A percentile compares a stretch with the other conserved stretches of the same genome.
phyloP scores from a whole-genome alignment of 441 rosid species.

The Adansonia madagascariensis region DNA sequence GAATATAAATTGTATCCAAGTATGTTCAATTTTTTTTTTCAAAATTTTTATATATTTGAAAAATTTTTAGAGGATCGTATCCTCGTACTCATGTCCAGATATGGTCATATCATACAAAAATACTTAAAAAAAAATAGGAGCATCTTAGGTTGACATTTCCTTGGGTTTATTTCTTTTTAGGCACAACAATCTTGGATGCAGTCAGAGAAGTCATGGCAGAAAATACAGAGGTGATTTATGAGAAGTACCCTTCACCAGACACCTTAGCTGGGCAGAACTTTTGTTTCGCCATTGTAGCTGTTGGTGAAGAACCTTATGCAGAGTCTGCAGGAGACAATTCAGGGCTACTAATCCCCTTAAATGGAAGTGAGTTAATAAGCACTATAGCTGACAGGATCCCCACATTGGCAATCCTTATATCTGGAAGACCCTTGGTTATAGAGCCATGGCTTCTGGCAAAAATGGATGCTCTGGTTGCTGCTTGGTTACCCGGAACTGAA shows the following conservation, averaged over 20 bases:
- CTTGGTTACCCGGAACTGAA: constrained; percentile 91
- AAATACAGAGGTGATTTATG: constrained; percentile 62
- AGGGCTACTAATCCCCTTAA: constrained; percentile 59
- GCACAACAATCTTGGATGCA: constrained; percentile 81
- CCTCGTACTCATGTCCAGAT: too few species aligned
- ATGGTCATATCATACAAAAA: too few species aligned
- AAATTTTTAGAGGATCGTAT: too few species aligned
- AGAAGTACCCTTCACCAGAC: constrained; percentile 57
- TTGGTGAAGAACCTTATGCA: constrained; percentile 84
- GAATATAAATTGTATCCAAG: too few species aligned
- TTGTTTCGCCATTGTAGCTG: constrained; percentile 71
- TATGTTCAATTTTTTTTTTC: too few species aligned
- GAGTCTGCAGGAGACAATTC: constrained; percentile 62
- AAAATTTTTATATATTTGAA: too few species aligned
- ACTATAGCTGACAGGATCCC: constrained; percentile 66
- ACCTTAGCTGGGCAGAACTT: constrained; percentile 53
- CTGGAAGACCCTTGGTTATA: constrained; percentile 75
- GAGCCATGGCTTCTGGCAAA: constrained; percentile 47
- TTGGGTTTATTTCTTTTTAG: constrained; percentile 37
- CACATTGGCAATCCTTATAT: constrained; percentile 60
- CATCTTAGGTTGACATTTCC: too few species aligned
- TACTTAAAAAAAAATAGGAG: too few species aligned
- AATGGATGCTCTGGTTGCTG: constrained; percentile 63
- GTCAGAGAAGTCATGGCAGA: constrained; percentile 59
- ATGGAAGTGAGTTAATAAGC: constrained; percentile 55